Percentiles rank a stretch among this genome's conserved stretches.
Evolutionary conservation across 495 filamentous ascomycete genomes (phyloP).

Genomic region (Xylaria bambusicola): DNA sequence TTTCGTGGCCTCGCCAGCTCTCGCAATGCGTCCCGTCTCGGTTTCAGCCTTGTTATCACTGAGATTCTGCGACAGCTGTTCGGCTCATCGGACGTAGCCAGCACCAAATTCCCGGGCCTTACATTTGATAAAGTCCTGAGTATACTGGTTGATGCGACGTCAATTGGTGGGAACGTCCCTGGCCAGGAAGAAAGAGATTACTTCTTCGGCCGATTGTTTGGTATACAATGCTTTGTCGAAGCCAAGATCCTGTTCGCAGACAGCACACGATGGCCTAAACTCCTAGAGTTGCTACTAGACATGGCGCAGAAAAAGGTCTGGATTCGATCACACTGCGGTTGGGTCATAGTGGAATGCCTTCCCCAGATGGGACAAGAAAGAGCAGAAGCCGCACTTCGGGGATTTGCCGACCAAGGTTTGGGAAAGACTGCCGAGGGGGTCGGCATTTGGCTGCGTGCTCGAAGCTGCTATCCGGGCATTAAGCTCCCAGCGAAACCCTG

Average conservation of each 20-base stretch:
- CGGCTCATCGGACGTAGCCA: conserved; percentile 43
- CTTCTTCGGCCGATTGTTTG: conserved; percentile 82
- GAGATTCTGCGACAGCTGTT: conserved; percentile 73
- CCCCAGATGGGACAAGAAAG: conserved; percentile 52
- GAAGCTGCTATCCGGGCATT: conserved; percentile 63
- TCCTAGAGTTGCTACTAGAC: conserved; percentile 61
- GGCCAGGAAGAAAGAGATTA: conserved; percentile 86
- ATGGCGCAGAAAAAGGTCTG: conserved; percentile 71
- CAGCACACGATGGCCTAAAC: conserved; percentile 59
- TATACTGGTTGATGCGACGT: conserved; percentile 69
- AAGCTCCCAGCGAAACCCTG: conserved; percentile 70
- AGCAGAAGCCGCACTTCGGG: conserved; percentile 62
- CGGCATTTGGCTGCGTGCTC: conserved; percentile 77
- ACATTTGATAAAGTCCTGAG: conserved; percentile 59
- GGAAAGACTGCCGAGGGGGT: conserved; percentile 82
- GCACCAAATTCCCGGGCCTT: conserved; percentile 49
- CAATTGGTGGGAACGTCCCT: conserved; percentile 61
- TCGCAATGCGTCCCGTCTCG: conserved; percentile 82
- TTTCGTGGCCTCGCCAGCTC: conserved; percentile 89
- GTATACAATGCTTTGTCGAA: conserved; percentile 79
- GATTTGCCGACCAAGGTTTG: conserved; percentile 62
- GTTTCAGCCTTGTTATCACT: conserved; percentile 88
- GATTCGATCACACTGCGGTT: conserved; percentile 85
- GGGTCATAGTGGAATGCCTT: conserved; percentile 60
- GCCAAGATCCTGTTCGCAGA: conserved; percentile 68